These are phyloP conservation scores for Phytophthora citrophthora DNA, from an alignment of 352 stramenopile genomes.

Conservation along the genomic window DNA sequence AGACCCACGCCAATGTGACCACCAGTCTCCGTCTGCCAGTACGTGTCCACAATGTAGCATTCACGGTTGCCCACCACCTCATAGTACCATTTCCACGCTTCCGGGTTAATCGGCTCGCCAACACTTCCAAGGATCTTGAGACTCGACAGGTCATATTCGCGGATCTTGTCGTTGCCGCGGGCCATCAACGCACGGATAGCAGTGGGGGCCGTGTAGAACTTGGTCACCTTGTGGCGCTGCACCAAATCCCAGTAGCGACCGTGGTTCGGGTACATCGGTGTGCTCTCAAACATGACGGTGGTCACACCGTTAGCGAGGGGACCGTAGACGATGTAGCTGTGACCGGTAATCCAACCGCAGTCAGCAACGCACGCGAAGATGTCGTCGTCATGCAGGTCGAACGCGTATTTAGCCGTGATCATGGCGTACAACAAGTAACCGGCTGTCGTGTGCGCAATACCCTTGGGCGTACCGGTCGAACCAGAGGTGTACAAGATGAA, in stretches of 20 bases:
- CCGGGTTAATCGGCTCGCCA: slow-evolving; percentile 98
- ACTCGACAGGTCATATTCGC: slow-evolving; percentile 65
- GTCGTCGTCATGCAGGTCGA: slow-evolving; percentile 93
- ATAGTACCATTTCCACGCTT: slow-evolving; percentile 97
- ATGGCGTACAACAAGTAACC: slow-evolving; percentile 96
- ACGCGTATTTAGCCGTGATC: slow-evolving; percentile 93
- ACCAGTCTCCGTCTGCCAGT: slow-evolving; percentile 98
- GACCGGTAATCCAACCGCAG: slow-evolving; percentile 96
- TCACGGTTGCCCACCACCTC: slow-evolving; percentile 82
- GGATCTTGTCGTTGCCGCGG: slow-evolving; percentile 90
- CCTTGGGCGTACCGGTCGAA: slow-evolving; percentile 95
- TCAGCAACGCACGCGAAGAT: slow-evolving; percentile 96
- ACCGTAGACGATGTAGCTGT: slow-evolving; percentile 98
- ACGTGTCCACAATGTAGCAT: slow-evolving; percentile 96
- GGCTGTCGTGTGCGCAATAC: slow-evolving; percentile 94
- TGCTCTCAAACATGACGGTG: slow-evolving; percentile 98
- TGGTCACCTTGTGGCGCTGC: slow-evolving; percentile 96
- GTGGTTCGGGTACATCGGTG: slow-evolving; percentile 95
- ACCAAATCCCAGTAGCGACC: slow-evolving; percentile 97
- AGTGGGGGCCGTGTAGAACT: slow-evolving; percentile 94
- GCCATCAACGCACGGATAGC: slow-evolving; percentile 98
- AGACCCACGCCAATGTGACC: slow-evolving; percentile 95
- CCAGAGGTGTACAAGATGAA: slow-evolving; percentile 99
- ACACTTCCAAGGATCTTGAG: slow-evolving; percentile 96
- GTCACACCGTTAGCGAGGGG: slow-evolving; percentile 95